Evolutionary conservation across 1,284 basidiomycete genomes (phyloP).

Genomic region (Malassezia pachydermatis): DNA sequence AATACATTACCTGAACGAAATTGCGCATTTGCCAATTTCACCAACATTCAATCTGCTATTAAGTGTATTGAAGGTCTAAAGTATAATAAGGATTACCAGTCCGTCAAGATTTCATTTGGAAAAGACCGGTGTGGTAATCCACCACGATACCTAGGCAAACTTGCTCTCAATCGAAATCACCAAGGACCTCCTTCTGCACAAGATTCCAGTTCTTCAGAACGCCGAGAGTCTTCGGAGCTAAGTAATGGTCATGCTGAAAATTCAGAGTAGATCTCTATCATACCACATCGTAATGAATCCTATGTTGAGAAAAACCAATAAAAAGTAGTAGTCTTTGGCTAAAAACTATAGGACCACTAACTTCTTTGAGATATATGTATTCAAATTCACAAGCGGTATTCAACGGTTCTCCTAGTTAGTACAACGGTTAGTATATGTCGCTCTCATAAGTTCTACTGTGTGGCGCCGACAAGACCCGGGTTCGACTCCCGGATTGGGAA

Average conservation of each 20-base stretch:
- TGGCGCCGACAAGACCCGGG: conserved; percentile 21
- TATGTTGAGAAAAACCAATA: too few relatives aligned
- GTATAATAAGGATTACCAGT: conserved; percentile 39
- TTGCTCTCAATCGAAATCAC: conserved; percentile 4
- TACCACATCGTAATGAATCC: too few relatives aligned
- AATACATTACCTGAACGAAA: conserved; percentile 45
- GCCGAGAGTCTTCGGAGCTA: too few relatives aligned
- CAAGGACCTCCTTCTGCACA: too few relatives aligned
- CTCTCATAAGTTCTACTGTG: conserved; percentile 13
- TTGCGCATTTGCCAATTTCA: conserved; percentile 47
- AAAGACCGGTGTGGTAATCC: conserved; percentile 46
- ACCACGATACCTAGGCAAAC: conserved; percentile 27
- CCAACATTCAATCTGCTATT: conserved; percentile 47
- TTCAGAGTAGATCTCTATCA: too few relatives aligned
- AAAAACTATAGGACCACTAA: too few relatives aligned
- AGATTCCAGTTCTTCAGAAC: too few relatives aligned
- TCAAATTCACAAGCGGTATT: not conserved
- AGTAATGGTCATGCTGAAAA: too few relatives aligned
- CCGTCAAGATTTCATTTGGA: conserved; percentile 41
- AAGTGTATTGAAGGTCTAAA: conserved; percentile 48
- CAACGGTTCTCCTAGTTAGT: conserved; percentile 18
- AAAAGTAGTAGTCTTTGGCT: too few relatives aligned
- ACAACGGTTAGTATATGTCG: conserved; percentile 23
- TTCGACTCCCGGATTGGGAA: conserved; percentile 25
- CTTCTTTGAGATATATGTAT: not conserved